phyloP scores from a whole-genome alignment of 106 monocot genomes.

The Allium fistulosum region DNA sequence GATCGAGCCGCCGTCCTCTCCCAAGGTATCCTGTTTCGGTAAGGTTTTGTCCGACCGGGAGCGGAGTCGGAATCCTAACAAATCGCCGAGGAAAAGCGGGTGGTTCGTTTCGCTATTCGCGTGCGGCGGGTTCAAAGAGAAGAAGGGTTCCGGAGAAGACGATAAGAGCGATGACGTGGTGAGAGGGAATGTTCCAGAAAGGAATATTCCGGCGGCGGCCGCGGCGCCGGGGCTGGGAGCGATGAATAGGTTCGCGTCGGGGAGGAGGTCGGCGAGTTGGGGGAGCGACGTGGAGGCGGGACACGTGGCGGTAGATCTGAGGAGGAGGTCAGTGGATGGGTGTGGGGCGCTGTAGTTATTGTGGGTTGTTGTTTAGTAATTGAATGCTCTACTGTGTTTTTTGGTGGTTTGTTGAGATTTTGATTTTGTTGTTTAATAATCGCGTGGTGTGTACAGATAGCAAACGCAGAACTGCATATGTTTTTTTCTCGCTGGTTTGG shows the following conservation, averaged over 20 bases:
- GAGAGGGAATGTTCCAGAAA: not conserved
- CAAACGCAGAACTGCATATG: no score
- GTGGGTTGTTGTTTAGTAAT: no score
- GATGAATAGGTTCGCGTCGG: conserved; percentile 16
- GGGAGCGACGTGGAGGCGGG: not conserved
- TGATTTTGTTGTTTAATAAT: no score
- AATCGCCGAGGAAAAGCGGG: not conserved
- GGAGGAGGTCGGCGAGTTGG: conserved; percentile 8
- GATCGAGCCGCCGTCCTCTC: conserved; percentile 4
- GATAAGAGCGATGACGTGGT: not conserved
- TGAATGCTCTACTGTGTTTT: no score
- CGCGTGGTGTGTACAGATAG: no score
- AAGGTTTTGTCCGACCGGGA: conserved; percentile 13
- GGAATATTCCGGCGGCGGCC: not conserved
- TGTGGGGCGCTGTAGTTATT: not conserved
- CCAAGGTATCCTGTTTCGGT: conserved; percentile 15
- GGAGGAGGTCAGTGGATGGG: not conserved
- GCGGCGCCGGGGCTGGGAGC: conserved; percentile 4
- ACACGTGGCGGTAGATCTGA: conserved; percentile 11
- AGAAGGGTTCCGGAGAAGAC: not conserved
- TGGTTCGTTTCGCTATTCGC: conserved; percentile 1
- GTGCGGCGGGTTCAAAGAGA: not conserved
- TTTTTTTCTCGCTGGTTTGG: no score
- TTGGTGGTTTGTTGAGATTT: no score
- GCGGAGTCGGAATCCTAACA: not conserved